Base-by-base conservation (phyloP, 1,284 basidiomycete species). In the Rhizoctonia solani region DNA sequence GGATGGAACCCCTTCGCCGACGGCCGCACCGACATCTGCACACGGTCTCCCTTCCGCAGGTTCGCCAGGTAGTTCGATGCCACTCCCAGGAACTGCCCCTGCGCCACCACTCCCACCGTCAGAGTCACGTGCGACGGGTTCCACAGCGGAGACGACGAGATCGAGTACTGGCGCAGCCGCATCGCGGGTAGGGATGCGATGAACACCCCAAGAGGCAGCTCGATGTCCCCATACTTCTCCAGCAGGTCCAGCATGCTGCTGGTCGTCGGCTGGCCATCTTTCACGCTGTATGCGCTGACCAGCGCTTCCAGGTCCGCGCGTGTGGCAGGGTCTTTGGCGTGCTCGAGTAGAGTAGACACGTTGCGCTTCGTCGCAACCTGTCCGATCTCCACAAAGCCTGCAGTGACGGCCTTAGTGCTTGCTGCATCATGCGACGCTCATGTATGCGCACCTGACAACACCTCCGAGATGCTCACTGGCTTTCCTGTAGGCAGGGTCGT, bases 161-260 rank as follows among this genome's bases (percentile, higher is more conserved):
- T 83, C 1, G 81, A 83, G 73, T 84, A 84, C 73, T 83, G 80
- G 27, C 82, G 75, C 54, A 82, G 76, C 39, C 81, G 81, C 80
- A 83, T 83, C 1, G 81, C 74, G 3, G 81, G 82, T 19, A 83
- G 77, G 73, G 81, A 76, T 30, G 74, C 74, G 39, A 84, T 73
- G 74, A 80, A 83, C 4, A 74, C 72, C 8, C 74, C 74, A 55
- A 83, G 75, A 4, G 79, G 71, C n/a, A 83, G 73, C 29, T 78
- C 70, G 70, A 83, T 76, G 50, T 77, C 75, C 2, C 76, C 70
- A 70, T 80, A 74, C 30, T 74, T 46, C 67, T 83, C 82, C 39
- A 85, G 75, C 47, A 84, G 75, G 69, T 81, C 79, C 37, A 83
- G 75, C 49, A 82, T 74, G 70, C 80, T 81, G 76, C 69, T 76